Percentiles rank a stretch among this genome's conserved stretches.
Conservation (phyloP, 2,329 filamentous ascomycete species). For the Botryotinia globosa region DNA sequence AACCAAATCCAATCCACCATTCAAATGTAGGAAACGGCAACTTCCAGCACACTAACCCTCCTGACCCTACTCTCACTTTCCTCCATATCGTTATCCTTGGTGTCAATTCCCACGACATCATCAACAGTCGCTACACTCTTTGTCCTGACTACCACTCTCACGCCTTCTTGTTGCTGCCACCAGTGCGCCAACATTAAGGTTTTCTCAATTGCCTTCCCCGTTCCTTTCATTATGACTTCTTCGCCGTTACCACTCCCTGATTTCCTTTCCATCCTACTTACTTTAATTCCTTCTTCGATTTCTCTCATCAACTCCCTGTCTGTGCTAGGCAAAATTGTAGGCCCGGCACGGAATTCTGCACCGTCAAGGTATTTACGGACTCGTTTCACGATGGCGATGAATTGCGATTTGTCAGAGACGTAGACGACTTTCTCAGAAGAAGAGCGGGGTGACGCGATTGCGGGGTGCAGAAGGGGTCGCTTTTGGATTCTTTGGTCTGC, state of each 20-base stretch:
- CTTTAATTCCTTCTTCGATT: conserved; percentile 27
- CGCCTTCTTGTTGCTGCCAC: conserved; percentile 33
- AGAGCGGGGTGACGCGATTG: conserved; percentile 30
- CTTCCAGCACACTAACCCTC: conserved; percentile 36
- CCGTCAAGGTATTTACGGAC: conserved; percentile 32
- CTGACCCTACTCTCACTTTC: conserved; percentile 32
- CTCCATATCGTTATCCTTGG: conserved; percentile 24
- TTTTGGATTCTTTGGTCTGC: conserved; percentile 37
- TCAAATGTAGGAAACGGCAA: conserved; percentile 28
- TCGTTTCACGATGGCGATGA: conserved; percentile 37
- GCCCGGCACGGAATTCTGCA: conserved; percentile 33
- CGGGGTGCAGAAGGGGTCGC: conserved; percentile 38
- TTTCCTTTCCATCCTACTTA: conserved; percentile 22
- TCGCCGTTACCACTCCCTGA: conserved; percentile 20
- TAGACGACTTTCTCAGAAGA: conserved; percentile 35
- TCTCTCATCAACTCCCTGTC: conserved; percentile 22
- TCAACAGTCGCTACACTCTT: conserved; percentile 38
- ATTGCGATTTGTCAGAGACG: conserved; percentile 34
- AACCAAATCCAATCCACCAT: neutral
- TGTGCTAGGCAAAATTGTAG: conserved; percentile 21
- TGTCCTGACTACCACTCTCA: conserved; percentile 35
- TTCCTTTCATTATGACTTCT: conserved; percentile 37
- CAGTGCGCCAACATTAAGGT: conserved; percentile 32
- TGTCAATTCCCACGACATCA: conserved; percentile 33
- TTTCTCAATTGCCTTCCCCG: conserved; percentile 38